Evolutionary conservation across 106 monocot genomes (phyloP).

Genomic region (Cymbidium sinense): DNA sequence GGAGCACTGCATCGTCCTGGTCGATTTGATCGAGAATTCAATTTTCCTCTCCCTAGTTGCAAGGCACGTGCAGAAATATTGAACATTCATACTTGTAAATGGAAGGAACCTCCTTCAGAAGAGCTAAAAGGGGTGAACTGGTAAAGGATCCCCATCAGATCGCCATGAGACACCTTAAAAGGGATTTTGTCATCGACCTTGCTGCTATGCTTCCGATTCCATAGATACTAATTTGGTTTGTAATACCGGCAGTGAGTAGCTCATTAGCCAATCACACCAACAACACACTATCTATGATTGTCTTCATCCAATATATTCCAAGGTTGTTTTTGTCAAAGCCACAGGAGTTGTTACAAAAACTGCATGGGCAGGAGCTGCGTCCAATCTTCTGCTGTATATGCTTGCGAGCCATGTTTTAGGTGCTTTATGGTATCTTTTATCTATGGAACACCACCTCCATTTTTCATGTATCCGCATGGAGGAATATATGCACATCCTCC

Average conservation of each 20-base stretch:
- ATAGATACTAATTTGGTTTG: constrained; percentile 75
- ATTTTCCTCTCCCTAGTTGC: constrained; percentile 84
- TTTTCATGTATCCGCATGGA: too few relatives aligned
- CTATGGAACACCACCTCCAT: constrained; percentile 86
- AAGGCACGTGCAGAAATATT: constrained; percentile 94
- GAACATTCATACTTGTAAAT: constrained; percentile 93
- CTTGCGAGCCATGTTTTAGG: constrained; percentile 88
- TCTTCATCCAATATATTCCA: constrained; percentile 82
- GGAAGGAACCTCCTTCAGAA: constrained; percentile 86
- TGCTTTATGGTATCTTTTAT: constrained; percentile 78
- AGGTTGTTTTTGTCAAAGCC: constrained; percentile 73
- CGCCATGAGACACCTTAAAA: constrained; percentile 49
- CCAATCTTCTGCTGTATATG: constrained; percentile 89
- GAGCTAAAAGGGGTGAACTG: constrained; percentile 78
- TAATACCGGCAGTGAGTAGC: constrained; percentile 65
- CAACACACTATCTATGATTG: constrained; percentile 63
- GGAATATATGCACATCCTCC: too few relatives aligned
- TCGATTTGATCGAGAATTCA: constrained; percentile 94
- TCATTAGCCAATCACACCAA: constrained; percentile 62
- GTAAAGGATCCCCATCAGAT: constrained; percentile 67
- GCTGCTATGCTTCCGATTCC: constrained; percentile 76
- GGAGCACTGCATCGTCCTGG: constrained; percentile 92
- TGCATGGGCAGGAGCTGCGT: constrained; percentile 82
- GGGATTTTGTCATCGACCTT: constrained; percentile 72
- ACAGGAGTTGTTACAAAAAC: constrained; percentile 71